phyloP scores from a whole-genome alignment of 495 filamentous ascomycete genomes.

The Penicillium simplicissimum region DNA sequence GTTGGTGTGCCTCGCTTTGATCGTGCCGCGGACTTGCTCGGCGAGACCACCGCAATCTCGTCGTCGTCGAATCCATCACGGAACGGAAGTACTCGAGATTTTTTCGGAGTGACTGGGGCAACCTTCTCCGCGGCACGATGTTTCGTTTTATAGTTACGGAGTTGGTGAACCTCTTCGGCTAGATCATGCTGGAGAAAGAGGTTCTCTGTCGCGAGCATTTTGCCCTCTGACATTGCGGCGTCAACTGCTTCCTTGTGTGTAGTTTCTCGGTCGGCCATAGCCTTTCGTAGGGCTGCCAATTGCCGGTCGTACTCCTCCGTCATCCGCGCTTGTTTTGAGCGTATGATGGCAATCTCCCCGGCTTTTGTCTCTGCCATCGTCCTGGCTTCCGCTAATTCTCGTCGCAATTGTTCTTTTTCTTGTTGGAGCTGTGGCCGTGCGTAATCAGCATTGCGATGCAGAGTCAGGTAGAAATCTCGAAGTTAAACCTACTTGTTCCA shows the following conservation, averaged over 20 bases:
- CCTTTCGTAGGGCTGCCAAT: conserved; percentile 51
- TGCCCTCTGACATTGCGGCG: conserved; percentile 53
- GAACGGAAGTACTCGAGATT: conserved; percentile 53
- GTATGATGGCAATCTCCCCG: conserved; percentile 69
- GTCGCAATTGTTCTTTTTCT: conserved; percentile 51
- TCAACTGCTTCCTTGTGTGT: conserved; percentile 60
- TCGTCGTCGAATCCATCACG: conserved; percentile 75
- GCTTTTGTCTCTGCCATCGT: conserved; percentile 52
- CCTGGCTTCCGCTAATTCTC: conserved; percentile 51
- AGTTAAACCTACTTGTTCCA: conserved; percentile 31
- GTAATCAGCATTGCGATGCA: conserved; percentile 33
- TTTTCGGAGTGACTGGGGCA: conserved; percentile 59
- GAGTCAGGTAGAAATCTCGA: background rate
- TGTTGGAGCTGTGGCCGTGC: conserved; percentile 47
- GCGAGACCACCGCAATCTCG: conserved; percentile 61
- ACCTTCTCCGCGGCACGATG: conserved; percentile 37
- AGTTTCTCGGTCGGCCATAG: conserved; percentile 55
- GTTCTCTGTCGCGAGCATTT: conserved; percentile 63
- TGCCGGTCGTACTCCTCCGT: conserved; percentile 57
- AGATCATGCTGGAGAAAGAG: conserved; percentile 66
- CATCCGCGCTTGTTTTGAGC: conserved; percentile 59
- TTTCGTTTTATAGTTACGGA: conserved; percentile 49
- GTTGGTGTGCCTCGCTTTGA: conserved; percentile 60
- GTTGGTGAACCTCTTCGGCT: conserved; percentile 55
- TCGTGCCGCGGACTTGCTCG: conserved; percentile 51